Conservation (phyloP, 192 early-diverging fungal genomes). For the Phlyctochytrium planicorne region DNA sequence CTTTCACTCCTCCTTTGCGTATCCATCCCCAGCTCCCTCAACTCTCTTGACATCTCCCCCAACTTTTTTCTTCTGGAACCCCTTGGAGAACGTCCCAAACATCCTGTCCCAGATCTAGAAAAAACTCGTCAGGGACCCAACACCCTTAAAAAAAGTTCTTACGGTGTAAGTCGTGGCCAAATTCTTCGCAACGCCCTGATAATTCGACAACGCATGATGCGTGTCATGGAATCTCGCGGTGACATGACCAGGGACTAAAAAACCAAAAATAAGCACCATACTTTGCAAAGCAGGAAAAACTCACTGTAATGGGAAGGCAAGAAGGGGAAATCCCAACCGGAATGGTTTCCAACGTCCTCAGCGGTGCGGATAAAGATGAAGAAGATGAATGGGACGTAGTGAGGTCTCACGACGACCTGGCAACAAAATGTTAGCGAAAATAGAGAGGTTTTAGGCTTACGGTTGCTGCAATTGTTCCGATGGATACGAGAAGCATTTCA, state of each 20-base stretch:
- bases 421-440: background rate
- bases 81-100: conserved; percentile 1
- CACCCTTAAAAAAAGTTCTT: background rate
- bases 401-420: background rate
- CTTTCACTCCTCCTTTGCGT: too few species aligned
- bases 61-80: too few species aligned
- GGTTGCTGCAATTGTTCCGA: background rate
- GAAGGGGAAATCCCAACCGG: conserved; percentile 1
- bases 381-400: background rate
- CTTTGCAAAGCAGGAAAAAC: background rate
- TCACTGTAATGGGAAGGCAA: background rate
- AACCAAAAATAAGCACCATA: background rate
- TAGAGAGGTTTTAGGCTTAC: background rate
- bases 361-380: conserved; percentile 1
- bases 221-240: background rate
- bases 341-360: background rate
- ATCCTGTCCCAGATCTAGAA: background rate
- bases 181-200: background rate
- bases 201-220: background rate
- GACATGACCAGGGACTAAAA: background rate
- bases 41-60: too few species aligned
- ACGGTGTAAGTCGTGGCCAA: background rate
- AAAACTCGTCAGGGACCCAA: background rate
- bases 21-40: too few species aligned
- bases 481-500: background rate